A percentile compares a stretch with the other conserved stretches of the same genome.
Conservation (phyloP, 495 filamentous ascomycete species). For the Lichina pygmaea region DNA sequence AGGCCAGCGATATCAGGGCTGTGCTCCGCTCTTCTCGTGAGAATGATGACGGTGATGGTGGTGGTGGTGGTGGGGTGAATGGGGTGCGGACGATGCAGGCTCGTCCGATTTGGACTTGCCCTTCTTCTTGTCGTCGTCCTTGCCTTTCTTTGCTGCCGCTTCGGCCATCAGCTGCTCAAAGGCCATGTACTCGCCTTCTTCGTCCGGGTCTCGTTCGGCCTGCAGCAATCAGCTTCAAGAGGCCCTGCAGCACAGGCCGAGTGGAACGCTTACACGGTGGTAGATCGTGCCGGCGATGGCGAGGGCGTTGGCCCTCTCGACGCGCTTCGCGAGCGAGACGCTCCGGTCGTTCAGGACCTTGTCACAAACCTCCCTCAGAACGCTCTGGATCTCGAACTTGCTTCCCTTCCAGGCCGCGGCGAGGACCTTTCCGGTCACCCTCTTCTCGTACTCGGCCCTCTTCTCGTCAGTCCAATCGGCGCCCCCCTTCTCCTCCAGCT, state of each 20-base stretch:
- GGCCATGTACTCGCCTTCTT: slow-evolving; percentile 95
- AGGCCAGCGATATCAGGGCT: no score
- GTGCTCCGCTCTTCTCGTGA: background rate
- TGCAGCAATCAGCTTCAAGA: slow-evolving; percentile 13
- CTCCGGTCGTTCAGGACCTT: slow-evolving; percentile 49
- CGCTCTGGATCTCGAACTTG: slow-evolving; percentile 95
- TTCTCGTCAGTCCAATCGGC: slow-evolving; percentile 98
- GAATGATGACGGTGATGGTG: slow-evolving; percentile 21
- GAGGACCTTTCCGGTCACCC: slow-evolving; percentile 94
- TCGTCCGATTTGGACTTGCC: slow-evolving; percentile 35
- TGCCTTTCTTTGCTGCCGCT: slow-evolving; percentile 72
- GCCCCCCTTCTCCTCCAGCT: slow-evolving; percentile 77
- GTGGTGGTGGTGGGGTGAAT: background rate
- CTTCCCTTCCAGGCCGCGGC: slow-evolving; percentile 91
- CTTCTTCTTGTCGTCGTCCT: slow-evolving; percentile 42
- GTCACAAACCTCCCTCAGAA: slow-evolving; percentile 70
- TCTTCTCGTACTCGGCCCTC: slow-evolving; percentile 83
- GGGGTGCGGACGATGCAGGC: slow-evolving; percentile 14
- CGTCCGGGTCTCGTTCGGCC: slow-evolving; percentile 77
- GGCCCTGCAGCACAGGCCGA: slow-evolving; percentile 2
- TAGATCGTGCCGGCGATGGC: slow-evolving; percentile 73
- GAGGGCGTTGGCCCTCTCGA: slow-evolving; percentile 76
- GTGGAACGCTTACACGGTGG: slow-evolving; percentile 32
- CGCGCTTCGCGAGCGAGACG: slow-evolving; percentile 53
- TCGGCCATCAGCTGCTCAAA: slow-evolving; percentile 97